phyloP scores from a whole-genome alignment of 2,329 filamentous ascomycete genomes.

The Ophioceras dolichostomum region DNA sequence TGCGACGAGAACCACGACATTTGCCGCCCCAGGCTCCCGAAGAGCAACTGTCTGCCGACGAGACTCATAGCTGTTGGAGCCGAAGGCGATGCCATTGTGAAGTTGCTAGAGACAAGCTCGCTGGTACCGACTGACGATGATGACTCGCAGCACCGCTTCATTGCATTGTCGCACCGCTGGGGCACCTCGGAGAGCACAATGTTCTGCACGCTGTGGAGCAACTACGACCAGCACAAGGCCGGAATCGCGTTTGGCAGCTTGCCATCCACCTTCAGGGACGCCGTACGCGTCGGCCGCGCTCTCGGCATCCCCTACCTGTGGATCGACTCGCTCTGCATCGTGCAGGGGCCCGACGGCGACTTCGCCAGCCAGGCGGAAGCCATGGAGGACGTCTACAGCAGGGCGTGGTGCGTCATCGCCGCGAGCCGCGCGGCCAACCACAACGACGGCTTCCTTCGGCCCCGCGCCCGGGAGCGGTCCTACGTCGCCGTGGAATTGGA shows the following conservation, averaged over 20 bases:
- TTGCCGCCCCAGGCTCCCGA: neutral
- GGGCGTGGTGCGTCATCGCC: conserved; percentile 14
- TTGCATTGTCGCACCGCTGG: conserved; percentile 8
- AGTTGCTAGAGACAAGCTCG: conserved; percentile 4
- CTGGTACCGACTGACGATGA: too few relatives aligned
- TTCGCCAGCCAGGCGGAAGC: conserved; percentile 10
- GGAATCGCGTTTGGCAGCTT: conserved; percentile 3
- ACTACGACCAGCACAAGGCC: neutral
- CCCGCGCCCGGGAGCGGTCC: conserved; percentile 1
- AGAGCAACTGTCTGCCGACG: neutral
- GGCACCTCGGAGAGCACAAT: conserved; percentile 2
- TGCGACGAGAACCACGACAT: neutral
- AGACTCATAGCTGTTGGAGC: neutral
- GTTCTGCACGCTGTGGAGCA: conserved; percentile 6
- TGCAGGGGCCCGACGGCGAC: conserved; percentile 10
- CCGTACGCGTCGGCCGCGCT: conserved; percentile 5
- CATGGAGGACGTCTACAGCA: conserved; percentile 16
- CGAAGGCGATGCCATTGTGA: neutral
- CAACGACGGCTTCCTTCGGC: conserved; percentile 11
- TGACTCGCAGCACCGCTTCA: conserved; percentile 1
- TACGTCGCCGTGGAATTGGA: conserved; percentile 1
- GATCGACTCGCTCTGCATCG: conserved; percentile 14
- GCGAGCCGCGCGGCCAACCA: conserved; percentile 8
- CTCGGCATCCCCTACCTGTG: conserved; percentile 9
- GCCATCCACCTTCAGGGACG: conserved; percentile 9